phyloP scores from a whole-genome alignment of 306 rosid genomes.

The Acacia crassicarpa region DNA sequence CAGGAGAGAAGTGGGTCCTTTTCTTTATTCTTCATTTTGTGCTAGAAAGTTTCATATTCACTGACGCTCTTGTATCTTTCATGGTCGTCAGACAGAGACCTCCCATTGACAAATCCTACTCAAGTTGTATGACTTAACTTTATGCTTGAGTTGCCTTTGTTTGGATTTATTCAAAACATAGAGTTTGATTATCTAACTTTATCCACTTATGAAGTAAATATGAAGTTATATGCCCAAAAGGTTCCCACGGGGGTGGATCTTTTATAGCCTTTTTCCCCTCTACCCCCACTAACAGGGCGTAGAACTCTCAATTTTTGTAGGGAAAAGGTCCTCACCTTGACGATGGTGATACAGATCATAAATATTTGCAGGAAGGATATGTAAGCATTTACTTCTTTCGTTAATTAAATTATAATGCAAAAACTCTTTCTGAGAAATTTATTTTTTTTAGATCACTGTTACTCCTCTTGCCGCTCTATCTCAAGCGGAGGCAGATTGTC shows the following conservation, averaged over 20 bases:
- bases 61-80: conserved; percentile 1
- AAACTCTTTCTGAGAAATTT: conserved; percentile 9
- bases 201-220: conserved; percentile 15
- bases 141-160: conserved; percentile 15
- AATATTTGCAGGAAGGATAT: conserved; percentile 71
- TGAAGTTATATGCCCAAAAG: conserved; percentile 9
- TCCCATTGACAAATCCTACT: neutral
- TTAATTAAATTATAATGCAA: conserved; percentile 5
- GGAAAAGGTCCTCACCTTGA: conserved; percentile 38
- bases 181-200: conserved; percentile 19
- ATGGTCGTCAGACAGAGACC: neutral
- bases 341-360: conserved; percentile 58
- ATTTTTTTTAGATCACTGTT: conserved; percentile 64
- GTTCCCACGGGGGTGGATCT: neutral
- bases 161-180: conserved; percentile 23
- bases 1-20: conserved; percentile 66
- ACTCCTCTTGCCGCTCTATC: conserved; percentile 84
- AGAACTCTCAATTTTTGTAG: conserved; percentile 47
- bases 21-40: neutral
- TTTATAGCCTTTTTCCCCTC: neutral
- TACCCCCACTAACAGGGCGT: conserved; percentile 13
- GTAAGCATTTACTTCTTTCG: conserved; percentile 43
- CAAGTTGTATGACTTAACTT: neutral
- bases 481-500: conserved; percentile 62
- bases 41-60: conserved; percentile 21